These are phyloP conservation scores for Arthrocladium fulminans DNA, from an alignment of 2,329 filamentous ascomycete species.

Conservation along the genomic window DNA sequence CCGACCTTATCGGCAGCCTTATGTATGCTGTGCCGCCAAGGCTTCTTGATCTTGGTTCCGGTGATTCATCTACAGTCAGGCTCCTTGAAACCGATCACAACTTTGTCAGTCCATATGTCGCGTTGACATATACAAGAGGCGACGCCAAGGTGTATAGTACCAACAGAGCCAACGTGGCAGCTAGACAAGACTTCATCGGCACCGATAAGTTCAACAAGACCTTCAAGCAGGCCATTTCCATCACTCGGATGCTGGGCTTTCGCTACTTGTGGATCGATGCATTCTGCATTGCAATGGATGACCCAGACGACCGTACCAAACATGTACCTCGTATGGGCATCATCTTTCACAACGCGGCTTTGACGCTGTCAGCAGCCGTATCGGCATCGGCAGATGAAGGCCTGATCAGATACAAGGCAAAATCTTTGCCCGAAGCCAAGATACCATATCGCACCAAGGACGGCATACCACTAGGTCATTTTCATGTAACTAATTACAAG, in stretches of 20 bases:
- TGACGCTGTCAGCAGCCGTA: constrained; percentile 8
- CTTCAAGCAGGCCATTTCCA: constrained; percentile 12
- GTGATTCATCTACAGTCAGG: constrained; percentile 1
- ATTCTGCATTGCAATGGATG: constrained; percentile 19
- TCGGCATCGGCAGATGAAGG: constrained; percentile 7
- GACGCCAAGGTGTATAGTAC: constrained; percentile 1
- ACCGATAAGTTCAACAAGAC: constrained; percentile 12
- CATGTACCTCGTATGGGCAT: constrained; percentile 8
- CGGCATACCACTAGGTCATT: constrained; percentile 5
- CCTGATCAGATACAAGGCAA: constrained; percentile 2
- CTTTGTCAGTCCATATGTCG: constrained; percentile 8
- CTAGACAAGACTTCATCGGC: background rate
- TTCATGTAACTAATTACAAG: constrained; percentile 4
- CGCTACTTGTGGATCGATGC: constrained; percentile 23
- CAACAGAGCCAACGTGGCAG: background rate
- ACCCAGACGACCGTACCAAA: constrained; percentile 5
- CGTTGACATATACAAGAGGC: constrained; percentile 6
- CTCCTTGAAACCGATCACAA: constrained; percentile 7
- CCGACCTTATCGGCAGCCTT: constrained; percentile 7
- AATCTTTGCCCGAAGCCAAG: constrained; percentile 3
- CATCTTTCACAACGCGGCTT: constrained; percentile 8
- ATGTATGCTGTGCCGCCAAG: constrained; percentile 8
- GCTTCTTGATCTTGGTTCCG: constrained; percentile 4
- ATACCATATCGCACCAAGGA: constrained; percentile 6
- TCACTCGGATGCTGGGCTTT: constrained; percentile 13